Percentiles rank a stretch among this genome's conserved stretches.
Evolutionary conservation across 108 stramenopile genomes (phyloP).

Genomic region (Aurantiochytrium sp.): DNA sequence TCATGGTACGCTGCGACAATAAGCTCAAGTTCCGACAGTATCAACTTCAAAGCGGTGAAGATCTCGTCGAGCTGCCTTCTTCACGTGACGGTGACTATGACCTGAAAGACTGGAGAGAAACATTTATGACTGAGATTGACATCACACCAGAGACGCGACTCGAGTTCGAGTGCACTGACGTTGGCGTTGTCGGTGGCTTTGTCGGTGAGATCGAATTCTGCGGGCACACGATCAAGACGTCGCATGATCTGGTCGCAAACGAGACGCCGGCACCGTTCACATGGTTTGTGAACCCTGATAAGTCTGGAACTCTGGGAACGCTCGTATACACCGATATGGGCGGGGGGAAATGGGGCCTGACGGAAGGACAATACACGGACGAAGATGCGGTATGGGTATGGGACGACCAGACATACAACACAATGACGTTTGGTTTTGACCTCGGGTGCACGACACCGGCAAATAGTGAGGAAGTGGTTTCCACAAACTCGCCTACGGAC

Average conservation of each 20-base stretch:
- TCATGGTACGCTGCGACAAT: neutral
- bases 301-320: neutral
- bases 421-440: neutral
- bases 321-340: neutral
- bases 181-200: neutral
- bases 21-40: neutral
- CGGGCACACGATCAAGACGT: neutral
- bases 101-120: neutral
- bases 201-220: neutral
- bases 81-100: neutral
- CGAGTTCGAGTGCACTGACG: neutral
- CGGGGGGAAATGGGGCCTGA: neutral
- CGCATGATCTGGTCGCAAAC: neutral
- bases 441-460: neutral
- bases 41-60: neutral
- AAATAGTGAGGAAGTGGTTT: no score
- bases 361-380: neutral
- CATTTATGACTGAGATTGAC: neutral
- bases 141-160: neutral
- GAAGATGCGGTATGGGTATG: neutral
- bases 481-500: no score
- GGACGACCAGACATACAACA: neutral
- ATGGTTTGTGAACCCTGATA: neutral
- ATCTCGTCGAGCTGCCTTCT: neutral
- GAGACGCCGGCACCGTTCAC: neutral